Evolutionary conservation across 2,329 filamentous ascomycete species (phyloP).

Genomic region (Thielaviopsis ethacetica): DNA sequence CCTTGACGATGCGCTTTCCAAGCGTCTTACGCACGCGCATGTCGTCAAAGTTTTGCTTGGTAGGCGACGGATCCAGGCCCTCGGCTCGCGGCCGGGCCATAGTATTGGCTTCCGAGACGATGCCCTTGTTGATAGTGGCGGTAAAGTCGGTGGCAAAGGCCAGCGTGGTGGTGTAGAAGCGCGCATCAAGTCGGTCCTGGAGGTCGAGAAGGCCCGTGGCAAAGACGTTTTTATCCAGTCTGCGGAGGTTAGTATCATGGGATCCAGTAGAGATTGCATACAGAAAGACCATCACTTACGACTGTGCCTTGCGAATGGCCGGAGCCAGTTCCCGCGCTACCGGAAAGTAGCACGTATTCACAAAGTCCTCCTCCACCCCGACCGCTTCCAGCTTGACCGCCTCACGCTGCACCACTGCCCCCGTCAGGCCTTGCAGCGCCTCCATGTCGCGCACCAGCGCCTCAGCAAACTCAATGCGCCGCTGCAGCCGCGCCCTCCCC

Average conservation of each 20-base stretch:
- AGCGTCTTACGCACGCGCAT: constrained; percentile 67
- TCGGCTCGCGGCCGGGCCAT: constrained; percentile 17
- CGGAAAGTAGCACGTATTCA: constrained; percentile 86
- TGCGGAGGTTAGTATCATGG: constrained; percentile 19
- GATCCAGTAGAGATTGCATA: constrained; percentile 25
- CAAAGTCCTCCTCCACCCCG: constrained; percentile 58
- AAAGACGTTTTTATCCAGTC: constrained; percentile 49
- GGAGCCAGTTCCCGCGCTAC: constrained; percentile 60
- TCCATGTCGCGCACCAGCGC: constrained; percentile 61
- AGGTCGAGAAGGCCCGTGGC: constrained; percentile 32
- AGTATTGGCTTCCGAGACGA: constrained; percentile 26
- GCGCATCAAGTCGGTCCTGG: constrained; percentile 33
- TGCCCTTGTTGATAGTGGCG: constrained; percentile 34
- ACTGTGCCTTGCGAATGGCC: constrained; percentile 62
- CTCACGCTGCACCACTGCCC: constrained; percentile 60
- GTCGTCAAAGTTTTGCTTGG: constrained; percentile 41
- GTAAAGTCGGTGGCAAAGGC: constrained; percentile 41
- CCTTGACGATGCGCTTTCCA: constrained; percentile 79
- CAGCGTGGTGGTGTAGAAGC: constrained; percentile 41
- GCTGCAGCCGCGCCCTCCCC: constrained; percentile 58
- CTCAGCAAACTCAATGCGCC: constrained; percentile 79
- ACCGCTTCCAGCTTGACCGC: constrained; percentile 59
- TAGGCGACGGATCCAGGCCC: constrained; percentile 29
- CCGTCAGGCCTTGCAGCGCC: constrained; percentile 53
- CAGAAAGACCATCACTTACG: constrained; percentile 39